A percentile compares a stretch with the other conserved stretches of the same genome.
Conservation (phyloP, 2,329 filamentous ascomycete genomes). For the Fusarium avenaceum region DNA sequence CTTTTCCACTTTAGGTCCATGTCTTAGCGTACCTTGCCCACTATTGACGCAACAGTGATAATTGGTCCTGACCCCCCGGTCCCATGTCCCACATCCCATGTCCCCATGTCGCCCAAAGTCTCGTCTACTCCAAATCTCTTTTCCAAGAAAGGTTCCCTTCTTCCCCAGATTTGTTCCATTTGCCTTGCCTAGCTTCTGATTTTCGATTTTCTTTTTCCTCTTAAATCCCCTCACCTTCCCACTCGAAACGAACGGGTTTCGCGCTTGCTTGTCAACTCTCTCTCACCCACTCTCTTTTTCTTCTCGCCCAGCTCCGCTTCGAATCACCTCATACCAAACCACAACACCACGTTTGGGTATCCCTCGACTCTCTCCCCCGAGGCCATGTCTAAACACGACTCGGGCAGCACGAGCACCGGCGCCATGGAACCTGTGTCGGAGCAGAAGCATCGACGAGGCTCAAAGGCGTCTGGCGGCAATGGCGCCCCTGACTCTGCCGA, state of each 20-base stretch:
- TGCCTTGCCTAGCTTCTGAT: not conserved
- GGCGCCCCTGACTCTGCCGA: slow-evolving; percentile 64
- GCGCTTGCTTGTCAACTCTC: not conserved
- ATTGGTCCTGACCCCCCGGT: not conserved
- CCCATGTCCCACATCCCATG: not conserved
- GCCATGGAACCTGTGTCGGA: slow-evolving; percentile 43
- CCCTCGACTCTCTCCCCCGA: not conserved
- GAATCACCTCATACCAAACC: no score
- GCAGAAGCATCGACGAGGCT: slow-evolving; percentile 47
- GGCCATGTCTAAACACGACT: slow-evolving; percentile 44
- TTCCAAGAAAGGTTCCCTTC: slow-evolving; percentile 14
- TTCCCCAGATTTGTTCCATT: slow-evolving; percentile 31
- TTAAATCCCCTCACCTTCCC: slow-evolving; percentile 21
- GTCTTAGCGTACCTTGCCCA: slow-evolving; percentile 33
- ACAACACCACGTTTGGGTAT: no score
- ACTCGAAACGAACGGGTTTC: slow-evolving; percentile 7
- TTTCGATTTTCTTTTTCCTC: slow-evolving; percentile 11
- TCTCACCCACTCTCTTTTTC: not conserved
- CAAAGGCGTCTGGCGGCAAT: slow-evolving; percentile 41
- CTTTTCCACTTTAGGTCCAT: slow-evolving; percentile 25
- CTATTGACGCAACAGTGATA: slow-evolving; percentile 15
- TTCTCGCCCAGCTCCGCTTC: not conserved
- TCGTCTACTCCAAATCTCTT: slow-evolving; percentile 34
- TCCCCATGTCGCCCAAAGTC: no score
- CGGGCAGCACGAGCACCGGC: slow-evolving; percentile 36